Conservation (phyloP, 2,329 filamentous ascomycete genomes). For the Phoma herbarum region DNA sequence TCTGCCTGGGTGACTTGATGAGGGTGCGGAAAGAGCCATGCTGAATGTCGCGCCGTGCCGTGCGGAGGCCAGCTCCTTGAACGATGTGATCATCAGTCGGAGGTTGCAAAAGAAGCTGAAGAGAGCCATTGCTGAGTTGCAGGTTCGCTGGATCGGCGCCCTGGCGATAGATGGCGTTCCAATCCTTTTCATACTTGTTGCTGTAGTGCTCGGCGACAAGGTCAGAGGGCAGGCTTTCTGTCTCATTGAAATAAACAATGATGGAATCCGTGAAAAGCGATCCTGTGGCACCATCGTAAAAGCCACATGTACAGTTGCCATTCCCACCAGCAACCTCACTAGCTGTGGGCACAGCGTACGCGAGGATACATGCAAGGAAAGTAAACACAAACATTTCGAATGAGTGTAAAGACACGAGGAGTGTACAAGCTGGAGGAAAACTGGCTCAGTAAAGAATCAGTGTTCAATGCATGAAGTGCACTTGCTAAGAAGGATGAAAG, state of each 20-base stretch:
- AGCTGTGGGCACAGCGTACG: constrained; percentile 24
- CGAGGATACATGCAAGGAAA: constrained; percentile 26
- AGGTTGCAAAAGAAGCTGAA: constrained; percentile 50
- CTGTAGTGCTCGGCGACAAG: constrained; percentile 54
- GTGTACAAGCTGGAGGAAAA: neutral
- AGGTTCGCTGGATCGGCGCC: constrained; percentile 55
- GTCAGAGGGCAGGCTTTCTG: constrained; percentile 45
- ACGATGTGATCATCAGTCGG: constrained; percentile 52
- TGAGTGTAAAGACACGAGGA: constrained; percentile 19
- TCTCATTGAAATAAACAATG: constrained; percentile 63
- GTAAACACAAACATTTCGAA: constrained; percentile 25
- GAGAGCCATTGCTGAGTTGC: constrained; percentile 45
- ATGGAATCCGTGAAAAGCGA: constrained; percentile 58
- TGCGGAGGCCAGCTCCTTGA: constrained; percentile 55
- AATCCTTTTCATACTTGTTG: constrained; percentile 58
- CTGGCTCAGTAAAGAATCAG: neutral
- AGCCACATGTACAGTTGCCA: constrained; percentile 58
- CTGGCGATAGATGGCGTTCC: constrained; percentile 57
- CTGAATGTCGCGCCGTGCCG: constrained; percentile 57
- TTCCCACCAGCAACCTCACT: constrained; percentile 30
- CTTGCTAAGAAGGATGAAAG: constrained; percentile 1
- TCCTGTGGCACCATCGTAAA: constrained; percentile 51
- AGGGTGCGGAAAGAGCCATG: constrained; percentile 58
- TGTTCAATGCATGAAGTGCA: neutral
- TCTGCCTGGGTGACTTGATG: constrained; percentile 53